Evolutionary conservation across 2,329 filamentous ascomycete genomes (phyloP), one percentile per base, ranked within the genome.

Genomic region (Fusarium chaquense): DNA sequence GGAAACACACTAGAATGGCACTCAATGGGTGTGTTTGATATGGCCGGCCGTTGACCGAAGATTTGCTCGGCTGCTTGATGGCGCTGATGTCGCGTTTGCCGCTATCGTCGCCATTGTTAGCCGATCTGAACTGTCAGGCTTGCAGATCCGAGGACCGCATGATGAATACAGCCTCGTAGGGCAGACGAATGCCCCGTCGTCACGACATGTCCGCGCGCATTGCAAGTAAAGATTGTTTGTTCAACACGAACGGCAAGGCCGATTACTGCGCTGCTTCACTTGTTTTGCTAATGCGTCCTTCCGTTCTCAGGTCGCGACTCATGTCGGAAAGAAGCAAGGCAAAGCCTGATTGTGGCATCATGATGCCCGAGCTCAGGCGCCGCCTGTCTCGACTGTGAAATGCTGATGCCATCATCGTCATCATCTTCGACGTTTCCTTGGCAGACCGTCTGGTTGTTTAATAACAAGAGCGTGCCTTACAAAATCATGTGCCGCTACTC

Each of bases 1-100:
- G 38, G 43, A 67, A 65, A 58, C 66, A 45, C 56, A 66, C 62
- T 67, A 67, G 53, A 70, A 59, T 38, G 47, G 18, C 33, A 45
- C 33, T 26, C 32, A 24, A 30, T 33, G 43, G 20, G 20, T 10
- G 41, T 24, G 4, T 40, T 22, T 24, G 26, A 32, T 33, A 43
- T 43, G 46, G 22, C 33, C 28, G 15, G 28, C 28, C 28, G 15
- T 44, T 35, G 24, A 9, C 20, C 49, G 24, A 51, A n/a, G 18
- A 36, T 18, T 49, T 41, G n/a, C 43, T 54, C 52, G 49, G 9
- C 13, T 30, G 35, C 20, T 41, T 65, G 13, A 35, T n/a, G 43
- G 36, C 18, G 32, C 20, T 24, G 22, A 33, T 22, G 18, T 40
- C 38, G 30, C 20, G 40, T 35, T 35, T 40, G 28, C 41, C 20